Base-by-base conservation (phyloP, 176 grass and related monocot genomes). In the Pontederia paniculata region DNA sequence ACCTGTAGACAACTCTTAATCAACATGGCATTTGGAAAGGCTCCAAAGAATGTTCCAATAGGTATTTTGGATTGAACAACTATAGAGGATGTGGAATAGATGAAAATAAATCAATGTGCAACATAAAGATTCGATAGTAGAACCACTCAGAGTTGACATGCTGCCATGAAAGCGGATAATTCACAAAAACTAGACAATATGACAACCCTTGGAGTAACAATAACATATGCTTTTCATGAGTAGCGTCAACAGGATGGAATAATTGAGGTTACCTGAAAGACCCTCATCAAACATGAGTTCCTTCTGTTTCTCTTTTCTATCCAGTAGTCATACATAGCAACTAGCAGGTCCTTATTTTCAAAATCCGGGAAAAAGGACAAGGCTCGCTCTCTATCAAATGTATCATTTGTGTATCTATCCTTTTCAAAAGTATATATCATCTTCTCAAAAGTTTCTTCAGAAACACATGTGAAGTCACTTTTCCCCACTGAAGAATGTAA, bases 351-450 rank as follows among this genome's bases (percentile, higher is more conserved):
- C 28, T 54, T 63, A 18, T 72, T 82, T 58, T 54, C 65, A 73
- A 97, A 79, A 70, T 70, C 49, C 23, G 66, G 80, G 28, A 68
- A 77, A 61, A 60, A 76, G 31, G 76, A 65, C 50, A 84, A 68
- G 54, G 81, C 65, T 52, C 72, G 73, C 58, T 70, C 66, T 58
- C 74, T 45, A 52, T 80, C 77, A 52, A 52, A 70, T 31, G 57
- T 19, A 18, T 72, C 75, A 60, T 84, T 82, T 53, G 60, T 79
- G 23, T 88, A 98, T 22, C 80, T 79, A 21, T 88, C 80, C 66
- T 88, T 98, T 54, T 98, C 93, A 21, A 91, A 88, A 22, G 60
- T 19, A 77, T 72, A 86, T 68, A 98, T 81, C 60, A 98, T 66
- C 59, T 45, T 81, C 57, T 98, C 93, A 66, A 98, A 91, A 51